Conservation (phyloP, 1,139 yeast species). For the Arxiozyma bovina region DNA sequence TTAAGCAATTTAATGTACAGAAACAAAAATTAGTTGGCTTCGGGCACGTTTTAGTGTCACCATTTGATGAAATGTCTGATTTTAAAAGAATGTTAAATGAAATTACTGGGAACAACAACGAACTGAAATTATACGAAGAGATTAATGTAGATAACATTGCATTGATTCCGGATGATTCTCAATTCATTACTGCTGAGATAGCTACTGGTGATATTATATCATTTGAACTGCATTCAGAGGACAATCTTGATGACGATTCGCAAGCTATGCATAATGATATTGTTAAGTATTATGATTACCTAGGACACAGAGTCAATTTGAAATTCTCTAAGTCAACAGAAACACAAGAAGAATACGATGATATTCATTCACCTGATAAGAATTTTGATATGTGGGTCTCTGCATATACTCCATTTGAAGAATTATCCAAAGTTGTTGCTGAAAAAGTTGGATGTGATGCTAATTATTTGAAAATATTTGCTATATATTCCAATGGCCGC, state of each 20-base stretch:
- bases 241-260: constrained; percentile 2
- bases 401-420: constrained; percentile 48
- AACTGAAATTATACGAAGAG: constrained; percentile 50
- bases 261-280: constrained; percentile 33
- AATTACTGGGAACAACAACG: not conserved
- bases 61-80: constrained; percentile 38
- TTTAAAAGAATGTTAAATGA: not conserved
- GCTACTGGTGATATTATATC: constrained; percentile 73
- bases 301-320: constrained; percentile 60
- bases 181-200: constrained; percentile 51
- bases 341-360: constrained; percentile 43
- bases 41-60: constrained; percentile 52
- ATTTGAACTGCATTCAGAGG: constrained; percentile 36
- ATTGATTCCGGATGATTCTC: constrained; percentile 33
- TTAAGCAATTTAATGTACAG: constrained; percentile 61
- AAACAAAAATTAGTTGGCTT: constrained; percentile 52
- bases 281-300: constrained; percentile 50
- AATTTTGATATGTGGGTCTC: constrained; percentile 63
- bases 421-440: constrained; percentile 54
- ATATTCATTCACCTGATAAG: constrained; percentile 23
- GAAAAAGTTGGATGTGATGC: constrained; percentile 47
- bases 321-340: constrained; percentile 38
- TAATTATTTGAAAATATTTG: constrained; percentile 54
- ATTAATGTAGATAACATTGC: constrained; percentile 57
- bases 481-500: constrained; percentile 49